Evolutionary conservation across 2,329 filamentous ascomycete genomes (phyloP).

Genomic region (Paecilomyces formosus): DNA sequence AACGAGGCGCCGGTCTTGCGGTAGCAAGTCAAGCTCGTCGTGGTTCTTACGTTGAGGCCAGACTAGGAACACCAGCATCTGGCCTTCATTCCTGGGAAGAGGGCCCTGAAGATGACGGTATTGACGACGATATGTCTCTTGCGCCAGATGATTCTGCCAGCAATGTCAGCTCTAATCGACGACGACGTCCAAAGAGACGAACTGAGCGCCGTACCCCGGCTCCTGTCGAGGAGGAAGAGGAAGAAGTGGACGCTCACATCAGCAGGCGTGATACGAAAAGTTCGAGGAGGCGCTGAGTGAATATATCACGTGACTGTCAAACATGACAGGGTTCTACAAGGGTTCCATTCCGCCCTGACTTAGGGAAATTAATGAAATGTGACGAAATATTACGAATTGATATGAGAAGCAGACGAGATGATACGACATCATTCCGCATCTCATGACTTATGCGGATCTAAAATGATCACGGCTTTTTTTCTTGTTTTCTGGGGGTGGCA

Average conservation of each 20-base stretch:
- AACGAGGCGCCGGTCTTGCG: constrained; percentile 70
- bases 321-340: not conserved
- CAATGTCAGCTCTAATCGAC: constrained; percentile 40
- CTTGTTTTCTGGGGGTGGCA: not conserved
- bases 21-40: constrained; percentile 39
- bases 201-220: constrained; percentile 43
- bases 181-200: constrained; percentile 38
- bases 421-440: not conserved
- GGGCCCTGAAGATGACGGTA: constrained; percentile 37
- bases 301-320: not conserved
- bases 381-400: not conserved
- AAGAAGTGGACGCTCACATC: constrained; percentile 23
- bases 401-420: not conserved
- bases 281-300: not conserved
- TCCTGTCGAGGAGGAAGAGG: constrained; percentile 41
- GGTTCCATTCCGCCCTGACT: not conserved
- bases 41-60: constrained; percentile 34
- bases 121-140: constrained; percentile 38
- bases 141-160: constrained; percentile 44
- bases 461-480: not conserved
- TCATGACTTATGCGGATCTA: not conserved
- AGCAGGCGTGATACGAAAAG: constrained; percentile 1
- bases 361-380: not conserved
- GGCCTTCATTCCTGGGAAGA: constrained; percentile 28
- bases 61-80: constrained; percentile 35